These are phyloP conservation scores for Cyclotella choctawhatcheeana DNA, from an alignment of 108 stramenopile species.

Conservation along the genomic window DNA sequence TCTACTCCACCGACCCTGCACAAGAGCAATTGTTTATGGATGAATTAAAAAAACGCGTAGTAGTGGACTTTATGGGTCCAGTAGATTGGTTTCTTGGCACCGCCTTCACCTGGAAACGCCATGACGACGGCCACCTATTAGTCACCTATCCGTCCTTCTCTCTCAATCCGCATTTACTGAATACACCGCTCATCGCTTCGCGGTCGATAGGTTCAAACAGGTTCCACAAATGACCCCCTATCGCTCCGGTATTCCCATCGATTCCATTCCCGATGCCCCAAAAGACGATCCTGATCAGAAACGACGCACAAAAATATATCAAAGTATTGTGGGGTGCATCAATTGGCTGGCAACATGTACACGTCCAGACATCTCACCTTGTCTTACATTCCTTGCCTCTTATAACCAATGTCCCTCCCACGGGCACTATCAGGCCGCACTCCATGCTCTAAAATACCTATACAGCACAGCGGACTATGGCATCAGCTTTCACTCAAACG, in stretches of 20 bases:
- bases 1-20: constrained; percentile 4
- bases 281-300: constrained; percentile 18
- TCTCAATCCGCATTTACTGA: constrained; percentile 34
- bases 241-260: constrained; percentile 33
- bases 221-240: constrained; percentile 36
- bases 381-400: constrained; percentile 14
- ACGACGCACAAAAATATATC: constrained; percentile 6
- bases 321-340: constrained; percentile 26
- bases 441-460: constrained; percentile 4
- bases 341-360: constrained; percentile 24
- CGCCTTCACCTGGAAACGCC: constrained; percentile 17
- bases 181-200: constrained; percentile 15
- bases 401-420: background rate
- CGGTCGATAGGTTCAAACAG: background rate
- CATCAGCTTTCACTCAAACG: background rate
- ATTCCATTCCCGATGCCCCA: constrained; percentile 6
- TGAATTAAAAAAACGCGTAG: background rate
- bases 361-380: constrained; percentile 11
- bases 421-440: constrained; percentile 9
- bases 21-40: constrained; percentile 12
- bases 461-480: constrained; percentile 3
- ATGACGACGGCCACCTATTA: background rate
- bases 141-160: constrained; percentile 22
- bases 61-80: constrained; percentile 26
- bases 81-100: constrained; percentile 36